These are phyloP conservation scores for Coemansia sp. DNA, from an alignment of 192 early-diverging fungal genomes.

Conservation along the genomic window DNA sequence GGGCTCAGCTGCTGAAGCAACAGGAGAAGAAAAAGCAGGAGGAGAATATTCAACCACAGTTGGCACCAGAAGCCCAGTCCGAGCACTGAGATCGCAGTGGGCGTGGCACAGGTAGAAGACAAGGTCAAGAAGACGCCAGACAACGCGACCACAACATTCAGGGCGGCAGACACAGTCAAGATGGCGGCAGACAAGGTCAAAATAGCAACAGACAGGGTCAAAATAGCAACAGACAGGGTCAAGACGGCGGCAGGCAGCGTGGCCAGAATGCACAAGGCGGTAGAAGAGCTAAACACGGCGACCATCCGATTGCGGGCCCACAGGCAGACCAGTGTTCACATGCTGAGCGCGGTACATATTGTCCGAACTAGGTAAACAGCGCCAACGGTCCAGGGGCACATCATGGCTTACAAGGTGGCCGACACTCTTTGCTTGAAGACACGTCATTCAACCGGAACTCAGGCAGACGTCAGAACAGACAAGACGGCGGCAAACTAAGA, in stretches of 20 bases:
- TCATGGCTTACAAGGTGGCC: neutral
- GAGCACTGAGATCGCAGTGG: slow-evolving; percentile 6
- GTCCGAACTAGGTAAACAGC: slow-evolving; percentile 13
- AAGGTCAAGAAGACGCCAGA: slow-evolving; percentile 1
- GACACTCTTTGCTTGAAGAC: neutral
- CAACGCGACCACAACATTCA: neutral
- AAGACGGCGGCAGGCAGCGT: neutral
- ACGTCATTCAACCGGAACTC: slow-evolving; percentile 1
- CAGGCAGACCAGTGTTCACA: slow-evolving; percentile 5
- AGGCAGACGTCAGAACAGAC: slow-evolving; percentile 18
- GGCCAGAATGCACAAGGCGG: neutral
- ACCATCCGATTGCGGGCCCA: neutral
- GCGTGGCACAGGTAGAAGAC: slow-evolving; percentile 17
- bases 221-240: slow-evolving; percentile 10
- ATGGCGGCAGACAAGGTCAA: neutral
- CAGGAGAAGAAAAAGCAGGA: slow-evolving; percentile 42
- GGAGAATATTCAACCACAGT: slow-evolving; percentile 9
- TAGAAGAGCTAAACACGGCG: neutral
- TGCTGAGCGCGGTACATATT: slow-evolving; percentile 11
- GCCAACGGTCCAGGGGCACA: slow-evolving; percentile 1
- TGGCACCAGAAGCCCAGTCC: neutral
- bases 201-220: slow-evolving; percentile 10
- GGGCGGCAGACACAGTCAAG: neutral
- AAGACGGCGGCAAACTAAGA: slow-evolving; percentile 1
- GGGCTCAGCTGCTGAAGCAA: slow-evolving; percentile 39